These are phyloP conservation scores for thale cress (Arabidopsis thaliana) DNA, from an alignment of 345 rosid genomes.

Conservation along the genomic window DNA sequence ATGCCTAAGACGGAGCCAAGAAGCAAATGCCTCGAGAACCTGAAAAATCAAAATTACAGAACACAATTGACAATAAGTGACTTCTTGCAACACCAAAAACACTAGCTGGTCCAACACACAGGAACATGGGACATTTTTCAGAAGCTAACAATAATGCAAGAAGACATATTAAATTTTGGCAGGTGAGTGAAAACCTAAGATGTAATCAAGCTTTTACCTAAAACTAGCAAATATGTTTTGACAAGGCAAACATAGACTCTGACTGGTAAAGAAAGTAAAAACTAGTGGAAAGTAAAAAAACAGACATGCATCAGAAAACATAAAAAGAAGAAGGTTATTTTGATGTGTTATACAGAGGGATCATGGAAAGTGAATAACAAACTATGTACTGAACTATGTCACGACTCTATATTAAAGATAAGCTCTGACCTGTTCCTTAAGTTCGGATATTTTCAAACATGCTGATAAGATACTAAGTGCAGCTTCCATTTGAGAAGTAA, in stretches of 20 bases:
- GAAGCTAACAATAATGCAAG: constrained; percentile 26
- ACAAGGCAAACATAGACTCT: constrained; percentile 22
- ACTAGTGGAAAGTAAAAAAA: neutral
- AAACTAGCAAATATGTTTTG: constrained; percentile 16
- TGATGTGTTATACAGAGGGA: neutral
- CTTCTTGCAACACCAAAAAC: constrained; percentile 26
- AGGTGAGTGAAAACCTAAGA: constrained; percentile 19
- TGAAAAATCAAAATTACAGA: constrained; percentile 46
- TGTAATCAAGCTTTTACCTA: constrained; percentile 26
- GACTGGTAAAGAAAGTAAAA: constrained; percentile 10
- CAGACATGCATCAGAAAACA: neutral
- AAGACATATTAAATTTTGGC: constrained; percentile 2
- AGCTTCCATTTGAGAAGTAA: constrained; percentile 82
- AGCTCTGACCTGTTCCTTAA: constrained; percentile 83
- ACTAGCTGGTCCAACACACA: constrained; percentile 26
- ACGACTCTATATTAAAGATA: constrained; percentile 19
- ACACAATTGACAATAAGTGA: constrained; percentile 27
- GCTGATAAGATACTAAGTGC: constrained; percentile 81
- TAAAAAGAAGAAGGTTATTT: neutral
- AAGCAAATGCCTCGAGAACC: constrained; percentile 99
- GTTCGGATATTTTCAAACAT: constrained; percentile 76
- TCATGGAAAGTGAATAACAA: constrained; percentile 26
- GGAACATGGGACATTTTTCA: neutral
- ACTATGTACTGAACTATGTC: constrained; percentile 11
- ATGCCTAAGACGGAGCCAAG: constrained; percentile 94